phyloP scores from a whole-genome alignment of 768 basidiomycete genomes.

The Sporobolomyces phaffii region DNA sequence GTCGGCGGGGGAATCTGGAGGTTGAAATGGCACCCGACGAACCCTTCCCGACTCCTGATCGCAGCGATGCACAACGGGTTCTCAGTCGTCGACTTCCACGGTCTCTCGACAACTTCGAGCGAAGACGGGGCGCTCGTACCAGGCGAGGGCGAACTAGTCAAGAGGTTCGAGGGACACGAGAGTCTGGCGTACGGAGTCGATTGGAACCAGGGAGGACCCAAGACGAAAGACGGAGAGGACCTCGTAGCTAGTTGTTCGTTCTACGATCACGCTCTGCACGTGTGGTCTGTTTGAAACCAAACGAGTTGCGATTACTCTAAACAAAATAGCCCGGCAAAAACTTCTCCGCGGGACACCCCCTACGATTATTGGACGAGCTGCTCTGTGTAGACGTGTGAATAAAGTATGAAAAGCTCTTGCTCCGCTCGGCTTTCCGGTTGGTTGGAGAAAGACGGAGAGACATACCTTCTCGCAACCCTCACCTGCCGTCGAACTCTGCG shows the following conservation, averaged over 20 bases:
- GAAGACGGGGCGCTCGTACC: conserved; percentile 24
- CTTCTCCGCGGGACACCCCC: too few relatives aligned
- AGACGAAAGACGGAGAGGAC: conserved; percentile 46
- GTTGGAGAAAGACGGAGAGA: too few relatives aligned
- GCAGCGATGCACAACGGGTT: conserved; percentile 98
- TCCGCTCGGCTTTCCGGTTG: too few relatives aligned
- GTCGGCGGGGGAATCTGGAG: conserved; percentile 94
- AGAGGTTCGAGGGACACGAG: conserved; percentile 66
- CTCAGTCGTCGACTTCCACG: conserved; percentile 63
- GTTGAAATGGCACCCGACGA: conserved; percentile 85
- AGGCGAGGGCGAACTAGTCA: conserved; percentile 48
- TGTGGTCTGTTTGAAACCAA: conserved; percentile 55
- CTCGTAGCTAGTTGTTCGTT: conserved; percentile 86
- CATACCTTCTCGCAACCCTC: too few relatives aligned
- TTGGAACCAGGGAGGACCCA: conserved; percentile 59
- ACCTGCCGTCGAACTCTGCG: too few relatives aligned
- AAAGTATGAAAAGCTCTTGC: too few relatives aligned
- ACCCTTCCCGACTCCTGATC: conserved; percentile 65
- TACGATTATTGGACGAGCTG: too few relatives aligned
- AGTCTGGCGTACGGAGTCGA: conserved; percentile 88
- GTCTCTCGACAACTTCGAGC: conserved; percentile 22
- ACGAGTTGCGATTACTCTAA: not conserved
- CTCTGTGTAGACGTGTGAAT: too few relatives aligned
- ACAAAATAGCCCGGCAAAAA: too few relatives aligned
- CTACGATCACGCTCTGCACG: conserved; percentile 76